These are phyloP conservation scores for Barnettozyma vustinii DNA, from an alignment of 805 yeast genomes.

Conservation along the genomic window DNA sequence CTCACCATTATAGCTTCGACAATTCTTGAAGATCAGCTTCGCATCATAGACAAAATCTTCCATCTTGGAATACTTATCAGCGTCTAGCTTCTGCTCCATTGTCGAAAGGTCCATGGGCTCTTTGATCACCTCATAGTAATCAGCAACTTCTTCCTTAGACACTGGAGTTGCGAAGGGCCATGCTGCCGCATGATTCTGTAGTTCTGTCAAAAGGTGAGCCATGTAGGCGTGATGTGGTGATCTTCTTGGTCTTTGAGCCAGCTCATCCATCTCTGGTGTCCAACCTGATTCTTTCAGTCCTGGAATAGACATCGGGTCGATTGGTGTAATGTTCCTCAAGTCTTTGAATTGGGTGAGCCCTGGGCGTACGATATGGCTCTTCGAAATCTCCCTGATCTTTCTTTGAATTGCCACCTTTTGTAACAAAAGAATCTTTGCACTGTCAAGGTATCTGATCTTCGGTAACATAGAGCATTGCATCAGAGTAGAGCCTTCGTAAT, in stretches of 20 bases:
- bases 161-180: constrained; percentile 98
- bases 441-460: constrained; percentile 79
- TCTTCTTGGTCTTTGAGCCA: constrained; percentile 91
- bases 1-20: constrained; percentile 90
- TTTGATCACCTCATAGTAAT: constrained; percentile 91
- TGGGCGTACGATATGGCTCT: constrained; percentile 73
- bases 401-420: constrained; percentile 90
- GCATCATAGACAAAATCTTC: constrained; percentile 91
- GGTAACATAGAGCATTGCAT: constrained; percentile 98
- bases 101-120: constrained; percentile 98
- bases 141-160: constrained; percentile 89
- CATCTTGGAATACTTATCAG: constrained; percentile 84
- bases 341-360: constrained; percentile 73
- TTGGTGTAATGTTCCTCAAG: constrained; percentile 37
- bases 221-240: constrained; percentile 93
- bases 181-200: constrained; percentile 92
- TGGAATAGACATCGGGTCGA: constrained; percentile 84
- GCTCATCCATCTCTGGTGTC: constrained; percentile 97
- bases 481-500: constrained; percentile 97
- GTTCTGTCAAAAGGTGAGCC: constrained; percentile 81
- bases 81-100: constrained; percentile 90
- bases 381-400: constrained; percentile 74
- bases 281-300: constrained; percentile 93
- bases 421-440: constrained; percentile 73
- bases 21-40: constrained; percentile 79